Evolutionary conservation across 225 moss, liverwort and hornwort genomes (phyloP).

Genomic region (Sphagnum contortum): DNA sequence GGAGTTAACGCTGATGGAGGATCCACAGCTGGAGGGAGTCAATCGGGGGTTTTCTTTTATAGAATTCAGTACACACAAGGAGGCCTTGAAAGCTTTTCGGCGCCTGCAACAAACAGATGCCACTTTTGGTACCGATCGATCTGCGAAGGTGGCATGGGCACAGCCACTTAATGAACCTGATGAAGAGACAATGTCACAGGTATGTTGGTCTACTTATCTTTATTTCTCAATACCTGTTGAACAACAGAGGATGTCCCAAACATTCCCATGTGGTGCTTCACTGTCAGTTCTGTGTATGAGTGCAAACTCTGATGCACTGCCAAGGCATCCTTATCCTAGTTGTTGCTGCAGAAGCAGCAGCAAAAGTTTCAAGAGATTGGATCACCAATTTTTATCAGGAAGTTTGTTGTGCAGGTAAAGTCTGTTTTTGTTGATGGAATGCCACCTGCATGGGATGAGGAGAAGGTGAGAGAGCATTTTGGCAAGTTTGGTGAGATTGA

Average conservation of each 20-base stretch:
- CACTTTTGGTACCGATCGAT: constrained; percentile 39
- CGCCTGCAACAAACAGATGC: constrained; percentile 46
- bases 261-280: too few species aligned
- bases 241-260: too few species aligned
- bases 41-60: constrained; percentile 50
- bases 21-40: constrained; percentile 36
- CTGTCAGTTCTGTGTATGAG: background rate
- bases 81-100: constrained; percentile 40
- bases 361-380: too few species aligned
- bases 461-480: constrained; percentile 37
- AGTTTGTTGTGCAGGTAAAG: constrained; percentile 33
- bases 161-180: constrained; percentile 49
- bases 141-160: constrained; percentile 52
- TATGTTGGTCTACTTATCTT: constrained; percentile 9
- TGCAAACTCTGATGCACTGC: too few species aligned
- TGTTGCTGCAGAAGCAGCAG: too few species aligned
- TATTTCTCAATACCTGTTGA: too few species aligned
- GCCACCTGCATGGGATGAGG: constrained; percentile 48
- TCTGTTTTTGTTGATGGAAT: constrained; percentile 60
- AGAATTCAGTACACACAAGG: constrained; percentile 40
- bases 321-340: too few species aligned
- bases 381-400: too few species aligned
- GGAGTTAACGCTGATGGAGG: constrained; percentile 48
- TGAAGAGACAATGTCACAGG: constrained; percentile 45
- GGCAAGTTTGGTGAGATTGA: constrained; percentile 50